Evolutionary conservation across 1,139 yeast species (phyloP).

Genomic region (Yamadazyma sp.): DNA sequence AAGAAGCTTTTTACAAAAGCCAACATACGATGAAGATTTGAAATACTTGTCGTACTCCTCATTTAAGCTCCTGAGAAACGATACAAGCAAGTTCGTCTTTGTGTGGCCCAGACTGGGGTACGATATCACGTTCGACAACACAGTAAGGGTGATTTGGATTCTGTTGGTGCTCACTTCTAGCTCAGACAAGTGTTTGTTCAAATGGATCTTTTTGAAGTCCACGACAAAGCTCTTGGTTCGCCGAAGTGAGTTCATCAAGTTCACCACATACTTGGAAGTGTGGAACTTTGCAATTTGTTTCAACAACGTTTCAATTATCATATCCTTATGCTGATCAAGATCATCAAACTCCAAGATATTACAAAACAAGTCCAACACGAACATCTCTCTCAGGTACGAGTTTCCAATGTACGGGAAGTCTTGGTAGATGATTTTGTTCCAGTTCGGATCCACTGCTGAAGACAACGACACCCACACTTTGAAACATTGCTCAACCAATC

Average conservation of each 20-base stretch:
- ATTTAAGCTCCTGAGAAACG: constrained; percentile 23
- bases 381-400: constrained; percentile 35
- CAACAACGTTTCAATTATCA: constrained; percentile 22
- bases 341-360: constrained; percentile 25
- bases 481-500: constrained; percentile 28
- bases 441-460: constrained; percentile 24
- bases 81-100: constrained; percentile 7
- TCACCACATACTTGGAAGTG: constrained; percentile 26
- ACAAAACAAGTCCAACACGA: constrained; percentile 28
- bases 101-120: constrained; percentile 5
- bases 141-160: constrained; percentile 7
- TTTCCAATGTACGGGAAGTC: constrained; percentile 44
- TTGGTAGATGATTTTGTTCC: constrained; percentile 41
- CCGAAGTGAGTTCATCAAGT: constrained; percentile 22
- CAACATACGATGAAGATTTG: constrained; percentile 25
- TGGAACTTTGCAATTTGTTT: constrained; percentile 26
- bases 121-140: constrained; percentile 10
- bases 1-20: constrained; percentile 29
- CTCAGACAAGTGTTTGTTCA: constrained; percentile 9
- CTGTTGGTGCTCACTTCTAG: constrained; percentile 12
- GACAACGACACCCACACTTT: constrained; percentile 30
- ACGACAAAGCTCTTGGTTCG: constrained; percentile 20
- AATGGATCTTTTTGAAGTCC: constrained; percentile 9
- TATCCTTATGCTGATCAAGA: constrained; percentile 23
- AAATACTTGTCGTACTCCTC: constrained; percentile 29